Percentiles rank a stretch among this genome's conserved stretches.
phyloP scores from a whole-genome alignment of 345 rosid species.

The Excoecaria cochinchinensis region DNA sequence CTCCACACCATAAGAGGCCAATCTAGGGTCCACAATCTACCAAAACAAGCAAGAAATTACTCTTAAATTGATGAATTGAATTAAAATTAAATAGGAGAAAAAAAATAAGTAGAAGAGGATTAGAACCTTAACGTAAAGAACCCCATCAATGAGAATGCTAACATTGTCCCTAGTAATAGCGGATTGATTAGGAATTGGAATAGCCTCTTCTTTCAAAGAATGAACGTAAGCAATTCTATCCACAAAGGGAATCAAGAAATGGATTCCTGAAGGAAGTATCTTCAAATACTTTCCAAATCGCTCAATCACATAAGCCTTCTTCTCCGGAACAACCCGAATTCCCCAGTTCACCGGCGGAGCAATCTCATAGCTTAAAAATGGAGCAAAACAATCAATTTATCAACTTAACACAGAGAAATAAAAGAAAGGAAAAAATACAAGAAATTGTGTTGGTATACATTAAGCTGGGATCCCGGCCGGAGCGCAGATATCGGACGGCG shows the following conservation, averaged over 20 bases:
- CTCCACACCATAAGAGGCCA: conserved; percentile 95
- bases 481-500: conserved; percentile 6
- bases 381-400: neutral
- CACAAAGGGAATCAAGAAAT: conserved; percentile 79
- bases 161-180: conserved; percentile 96
- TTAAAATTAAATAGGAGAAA: neutral
- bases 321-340: conserved; percentile 80
- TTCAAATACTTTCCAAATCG: conserved; percentile 79
- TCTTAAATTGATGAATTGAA: neutral
- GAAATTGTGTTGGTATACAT: neutral
- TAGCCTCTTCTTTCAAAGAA: conserved; percentile 95
- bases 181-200: conserved; percentile 83
- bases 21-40: conserved; percentile 83
- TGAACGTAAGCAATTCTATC: conserved; percentile 94
- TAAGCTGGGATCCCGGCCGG: neutral
- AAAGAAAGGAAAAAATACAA: neutral
- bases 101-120: neutral
- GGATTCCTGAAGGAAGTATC: conserved; percentile 79
- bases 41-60: neutral
- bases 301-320: conserved; percentile 82
- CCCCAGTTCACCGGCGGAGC: conserved; percentile 90
- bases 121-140: conserved; percentile 78
- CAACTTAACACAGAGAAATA: neutral
- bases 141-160: conserved; percentile 88
- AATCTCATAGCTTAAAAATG: conserved; percentile 51